Conservation (phyloP, 305 asterid species). For the Fraxinus sp. region DNA sequence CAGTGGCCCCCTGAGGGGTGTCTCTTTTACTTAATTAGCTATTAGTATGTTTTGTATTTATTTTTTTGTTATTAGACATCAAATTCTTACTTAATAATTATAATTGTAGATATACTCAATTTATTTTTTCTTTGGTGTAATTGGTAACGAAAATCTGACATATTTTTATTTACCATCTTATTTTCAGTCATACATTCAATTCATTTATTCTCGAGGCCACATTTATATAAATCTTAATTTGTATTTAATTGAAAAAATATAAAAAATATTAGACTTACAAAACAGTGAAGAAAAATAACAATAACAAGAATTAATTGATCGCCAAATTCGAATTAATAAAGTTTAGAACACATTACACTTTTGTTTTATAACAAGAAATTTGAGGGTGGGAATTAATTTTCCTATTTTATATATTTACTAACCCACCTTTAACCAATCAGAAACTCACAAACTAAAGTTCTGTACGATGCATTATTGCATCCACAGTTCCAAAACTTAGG, state of each 20-base stretch:
- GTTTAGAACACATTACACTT: too few species aligned
- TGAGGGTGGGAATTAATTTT: too few species aligned
- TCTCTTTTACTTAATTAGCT: background rate
- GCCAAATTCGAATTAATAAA: too few species aligned
- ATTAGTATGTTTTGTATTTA: background rate
- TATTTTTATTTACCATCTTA: background rate
- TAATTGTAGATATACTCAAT: background rate
- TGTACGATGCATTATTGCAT: slow-evolving; percentile 20
- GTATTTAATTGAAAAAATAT: too few species aligned
- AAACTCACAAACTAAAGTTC: background rate
- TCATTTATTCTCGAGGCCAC: background rate
- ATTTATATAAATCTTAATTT: too few species aligned
- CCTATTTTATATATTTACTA: background rate
- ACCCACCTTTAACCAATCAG: background rate
- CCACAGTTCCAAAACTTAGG: too few species aligned
- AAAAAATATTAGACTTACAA: too few species aligned
- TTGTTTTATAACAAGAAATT: too few species aligned
- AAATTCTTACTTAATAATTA: background rate
- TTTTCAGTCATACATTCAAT: background rate
- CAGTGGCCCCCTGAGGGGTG: too few species aligned
- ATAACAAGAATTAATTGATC: too few species aligned
- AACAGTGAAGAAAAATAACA: too few species aligned
- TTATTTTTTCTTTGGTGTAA: background rate
- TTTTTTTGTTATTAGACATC: background rate
- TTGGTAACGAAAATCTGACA: too few species aligned